phyloP scores from a whole-genome alignment of 306 rosid species.

The Cicer cuneatum region DNA sequence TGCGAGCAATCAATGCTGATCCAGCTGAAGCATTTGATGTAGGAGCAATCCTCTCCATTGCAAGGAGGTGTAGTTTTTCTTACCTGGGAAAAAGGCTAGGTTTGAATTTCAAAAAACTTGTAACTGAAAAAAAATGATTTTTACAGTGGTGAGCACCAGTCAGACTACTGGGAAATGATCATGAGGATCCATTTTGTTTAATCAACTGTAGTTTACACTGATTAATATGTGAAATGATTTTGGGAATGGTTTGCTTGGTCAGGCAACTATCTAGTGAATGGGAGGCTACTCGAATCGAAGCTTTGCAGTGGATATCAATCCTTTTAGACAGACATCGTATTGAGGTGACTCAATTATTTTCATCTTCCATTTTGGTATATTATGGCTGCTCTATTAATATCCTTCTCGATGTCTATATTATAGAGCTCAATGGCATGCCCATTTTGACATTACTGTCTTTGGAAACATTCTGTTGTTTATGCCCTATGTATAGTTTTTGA shows the following conservation, averaged over 20 bases:
- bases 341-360: conserved; percentile 65
- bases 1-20: conserved; percentile 71
- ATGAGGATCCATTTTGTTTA: conserved; percentile 37
- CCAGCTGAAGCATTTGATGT: conserved; percentile 89
- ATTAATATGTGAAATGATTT: conserved; percentile 38
- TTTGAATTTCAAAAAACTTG: conserved; percentile 49
- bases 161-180: conserved; percentile 42
- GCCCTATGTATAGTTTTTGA: neutral
- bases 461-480: conserved; percentile 33
- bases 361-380: conserved; percentile 38
- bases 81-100: conserved; percentile 41
- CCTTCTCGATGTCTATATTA: conserved; percentile 29
- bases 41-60: conserved; percentile 84
- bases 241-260: conserved; percentile 51
- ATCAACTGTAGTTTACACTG: conserved; percentile 33
- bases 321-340: conserved; percentile 80
- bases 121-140: conserved; percentile 35
- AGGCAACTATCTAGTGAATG: conserved; percentile 90
- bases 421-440: conserved; percentile 31
- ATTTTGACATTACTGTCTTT: conserved; percentile 39
- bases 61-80: conserved; percentile 72
- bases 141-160: conserved; percentile 22
- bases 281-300: conserved; percentile 95
- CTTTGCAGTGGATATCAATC: conserved; percentile 90
- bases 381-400: conserved; percentile 31